A percentile compares a stretch with the other conserved stretches of the same genome.
Evolutionary conservation across 2,329 filamentous ascomycete species (phyloP).

Genomic region (Aspergillus tanneri): DNA sequence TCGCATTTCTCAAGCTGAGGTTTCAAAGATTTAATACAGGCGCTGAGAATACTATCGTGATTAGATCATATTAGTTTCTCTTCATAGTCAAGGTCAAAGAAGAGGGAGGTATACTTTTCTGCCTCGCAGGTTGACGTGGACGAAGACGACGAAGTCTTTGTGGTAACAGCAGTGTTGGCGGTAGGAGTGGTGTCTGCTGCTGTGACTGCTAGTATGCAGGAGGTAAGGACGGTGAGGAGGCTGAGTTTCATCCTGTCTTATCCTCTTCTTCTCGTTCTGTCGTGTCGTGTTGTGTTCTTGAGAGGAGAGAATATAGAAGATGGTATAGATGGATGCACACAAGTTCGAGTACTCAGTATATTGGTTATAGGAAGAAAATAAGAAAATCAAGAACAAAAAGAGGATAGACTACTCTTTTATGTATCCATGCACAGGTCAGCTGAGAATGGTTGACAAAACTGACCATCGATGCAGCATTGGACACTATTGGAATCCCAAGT

Average conservation of each 20-base stretch:
- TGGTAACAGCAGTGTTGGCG: not conserved
- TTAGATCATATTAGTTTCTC: conserved; percentile 1
- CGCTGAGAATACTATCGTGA: conserved; percentile 50
- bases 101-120: conserved; percentile 8
- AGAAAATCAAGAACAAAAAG: not conserved
- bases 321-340: not conserved
- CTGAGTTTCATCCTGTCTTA: not conserved
- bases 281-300: not conserved
- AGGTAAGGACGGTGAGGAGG: not conserved
- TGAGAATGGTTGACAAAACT: not conserved
- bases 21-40: conserved; percentile 46
- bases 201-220: not conserved
- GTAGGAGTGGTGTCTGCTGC: not conserved
- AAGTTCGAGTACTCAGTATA: no score
- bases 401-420: not conserved
- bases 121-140: conserved; percentile 11
- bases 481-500: not conserved
- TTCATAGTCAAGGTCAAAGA: no score
- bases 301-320: not conserved
- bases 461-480: not conserved
- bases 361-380: not conserved
- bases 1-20: conserved; percentile 46
- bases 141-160: not conserved
- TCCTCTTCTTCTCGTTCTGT: not conserved
- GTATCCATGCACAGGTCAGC: not conserved